Conservation (phyloP, 2,329 filamentous ascomycete genomes). For the Arthrobotrys entomopaga region DNA sequence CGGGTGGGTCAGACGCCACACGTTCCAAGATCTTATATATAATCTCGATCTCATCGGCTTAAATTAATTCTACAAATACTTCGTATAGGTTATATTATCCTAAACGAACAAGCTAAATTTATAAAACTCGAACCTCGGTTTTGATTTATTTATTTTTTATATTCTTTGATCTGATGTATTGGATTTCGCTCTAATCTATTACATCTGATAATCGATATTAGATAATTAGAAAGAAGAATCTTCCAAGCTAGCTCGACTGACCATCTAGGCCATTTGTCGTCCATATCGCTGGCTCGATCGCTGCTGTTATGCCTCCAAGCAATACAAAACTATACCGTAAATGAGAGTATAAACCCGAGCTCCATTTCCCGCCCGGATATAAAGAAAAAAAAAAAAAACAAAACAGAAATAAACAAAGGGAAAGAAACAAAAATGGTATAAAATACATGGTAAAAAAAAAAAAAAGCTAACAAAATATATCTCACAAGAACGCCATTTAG, state of each 20-base stretch:
- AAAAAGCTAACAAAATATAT: constrained; percentile 16
- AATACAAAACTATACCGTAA: constrained; percentile 19
- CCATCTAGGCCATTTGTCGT: constrained; percentile 33
- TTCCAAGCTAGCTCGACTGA: constrained; percentile 16
- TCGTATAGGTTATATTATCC: not conserved
- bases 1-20: constrained; percentile 44
- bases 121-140: no score
- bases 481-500: constrained; percentile 30
- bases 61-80: not conserved
- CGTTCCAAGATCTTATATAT: constrained; percentile 17
- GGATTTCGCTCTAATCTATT: constrained; percentile 27
- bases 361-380: constrained; percentile 25
- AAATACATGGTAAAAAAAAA: constrained; percentile 20
- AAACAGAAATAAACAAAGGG: constrained; percentile 1
- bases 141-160: no score
- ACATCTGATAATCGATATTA: constrained; percentile 45
- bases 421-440: constrained; percentile 19
- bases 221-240: constrained; percentile 38
- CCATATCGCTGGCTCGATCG: no score
- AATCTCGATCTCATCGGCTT: not conserved
- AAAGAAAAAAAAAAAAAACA: constrained; percentile 5
- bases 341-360: constrained; percentile 37
- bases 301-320: constrained; percentile 8
- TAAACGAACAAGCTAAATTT: not conserved
- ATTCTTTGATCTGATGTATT: constrained; percentile 15